These are phyloP conservation scores for Phytopythium litorale DNA, from an alignment of 352 stramenopile genomes.

Conservation along the genomic window DNA sequence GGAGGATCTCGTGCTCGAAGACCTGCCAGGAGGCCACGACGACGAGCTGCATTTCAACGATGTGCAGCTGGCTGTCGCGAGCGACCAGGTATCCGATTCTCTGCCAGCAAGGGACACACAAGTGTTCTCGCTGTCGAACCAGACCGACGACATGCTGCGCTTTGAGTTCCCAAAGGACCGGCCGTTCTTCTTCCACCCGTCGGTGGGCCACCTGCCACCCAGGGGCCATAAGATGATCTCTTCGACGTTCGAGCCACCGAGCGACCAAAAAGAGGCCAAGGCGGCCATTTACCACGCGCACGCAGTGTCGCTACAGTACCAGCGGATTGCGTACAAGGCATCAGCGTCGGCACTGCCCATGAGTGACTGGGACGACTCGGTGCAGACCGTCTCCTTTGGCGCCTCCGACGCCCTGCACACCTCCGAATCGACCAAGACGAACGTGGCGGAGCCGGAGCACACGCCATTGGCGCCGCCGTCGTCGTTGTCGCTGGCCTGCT, in stretches of 20 bases:
- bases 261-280: conserved; percentile 9
- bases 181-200: conserved; percentile 71
- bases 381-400: conserved; percentile 59
- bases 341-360: conserved; percentile 5
- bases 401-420: conserved; percentile 3
- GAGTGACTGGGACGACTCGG: conserved; percentile 78
- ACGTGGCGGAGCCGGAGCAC: conserved; percentile 40
- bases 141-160: conserved; percentile 46
- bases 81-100: background rate
- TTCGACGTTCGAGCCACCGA: conserved; percentile 56
- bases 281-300: conserved; percentile 34
- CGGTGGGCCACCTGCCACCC: conserved; percentile 64
- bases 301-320: conserved; percentile 34
- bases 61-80: conserved; percentile 38
- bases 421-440: conserved; percentile 14
- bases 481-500: conserved; percentile 48
- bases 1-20: conserved; percentile 87
- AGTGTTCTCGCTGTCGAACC: conserved; percentile 78
- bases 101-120: conserved; percentile 32
- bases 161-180: conserved; percentile 65
- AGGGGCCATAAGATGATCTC: conserved; percentile 64
- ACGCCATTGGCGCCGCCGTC: conserved; percentile 32
- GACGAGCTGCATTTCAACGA: conserved; percentile 88
- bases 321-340: conserved; percentile 54
- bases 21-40: conserved; percentile 67